Evolutionary conservation across 1,284 basidiomycete genomes (phyloP).

Genomic region (Neolentinus lepideus): DNA sequence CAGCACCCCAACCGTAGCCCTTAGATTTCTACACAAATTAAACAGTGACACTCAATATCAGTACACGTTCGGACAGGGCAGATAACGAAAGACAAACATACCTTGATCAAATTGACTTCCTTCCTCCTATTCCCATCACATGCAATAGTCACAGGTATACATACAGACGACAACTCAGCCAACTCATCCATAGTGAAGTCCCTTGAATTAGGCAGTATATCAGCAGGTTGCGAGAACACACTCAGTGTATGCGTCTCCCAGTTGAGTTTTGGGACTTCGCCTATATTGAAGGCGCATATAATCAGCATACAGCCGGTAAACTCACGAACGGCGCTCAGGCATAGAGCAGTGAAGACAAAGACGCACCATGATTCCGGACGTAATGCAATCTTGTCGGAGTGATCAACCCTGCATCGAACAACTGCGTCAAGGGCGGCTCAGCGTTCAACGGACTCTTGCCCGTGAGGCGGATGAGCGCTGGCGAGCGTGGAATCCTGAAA

Average conservation of each 20-base stretch:
- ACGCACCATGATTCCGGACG: constrained; percentile 15
- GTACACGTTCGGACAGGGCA: too few relatives aligned
- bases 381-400: constrained; percentile 18
- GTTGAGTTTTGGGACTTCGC: constrained; percentile 13
- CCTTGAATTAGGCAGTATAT: constrained; percentile 10
- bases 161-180: constrained; percentile 9
- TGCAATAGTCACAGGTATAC: constrained; percentile 17
- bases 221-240: constrained; percentile 10
- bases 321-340: too few relatives aligned
- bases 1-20: not conserved
- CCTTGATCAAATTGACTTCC: not conserved
- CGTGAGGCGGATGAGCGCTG: constrained; percentile 13
- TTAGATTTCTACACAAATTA: not conserved
- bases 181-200: constrained; percentile 17
- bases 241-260: constrained; percentile 16
- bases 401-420: constrained; percentile 16
- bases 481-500: constrained; percentile 16
- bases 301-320: too few relatives aligned
- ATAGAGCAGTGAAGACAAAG: not conserved
- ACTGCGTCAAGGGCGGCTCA: constrained; percentile 11
- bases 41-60: too few relatives aligned
- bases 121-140: constrained; percentile 10
- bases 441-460: constrained; percentile 17
- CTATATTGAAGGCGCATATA: too few relatives aligned
- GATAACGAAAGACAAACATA: not conserved